Evolutionary conservation across 2,329 filamentous ascomycete genomes (phyloP), one percentile per base, ranked within the genome.

Genomic region (Aspergillus sp.): DNA sequence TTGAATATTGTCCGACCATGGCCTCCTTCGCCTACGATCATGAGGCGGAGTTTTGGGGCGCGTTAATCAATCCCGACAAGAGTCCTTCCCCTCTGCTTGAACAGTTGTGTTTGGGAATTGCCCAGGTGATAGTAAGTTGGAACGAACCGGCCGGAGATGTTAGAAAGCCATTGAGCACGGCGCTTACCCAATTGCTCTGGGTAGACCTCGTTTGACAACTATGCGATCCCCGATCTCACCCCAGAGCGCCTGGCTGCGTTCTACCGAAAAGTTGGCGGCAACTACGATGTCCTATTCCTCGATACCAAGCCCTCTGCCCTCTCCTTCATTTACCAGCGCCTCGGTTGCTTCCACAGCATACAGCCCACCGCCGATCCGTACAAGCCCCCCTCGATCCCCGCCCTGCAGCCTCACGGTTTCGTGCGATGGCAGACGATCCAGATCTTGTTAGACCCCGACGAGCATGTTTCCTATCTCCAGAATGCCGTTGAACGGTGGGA

Each of bases 371-470:
- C 75, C 48, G 84, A 86, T 40, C 83, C 90, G 62, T 97, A 90
- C 71, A 84, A 83, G 3, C 80, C 87, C 0, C 95, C 93, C 0
- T 87, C 84, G 0, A 84, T 97, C 43, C 95, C 95, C 0, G 90
- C 92, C 14, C 78, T 99, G 56, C 96, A 93, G 37, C 81, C 84
- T 0, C 85, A 86, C 68, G 95, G 95, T 41, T 99, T 96, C 73
- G 90, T 93, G 44, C 87, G 91, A 72, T 99, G 93, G 93, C 89
- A 96, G 78, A 91, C 90, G 0, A 90, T 98, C 55, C 91, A 98
- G 76, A 83, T 96, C 21, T 79, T 98, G 37, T 83, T 98, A 2
- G 90, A 88, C 2, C 95, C 95, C 0, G 89, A 95, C 65, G 90
- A 96, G 67, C 93, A 98, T 76, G 89, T 92, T 1, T 86, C 86